These are phyloP conservation scores for Dactylella cylindrospora DNA, from an alignment of 2,329 filamentous ascomycete species.

Conservation along the genomic window DNA sequence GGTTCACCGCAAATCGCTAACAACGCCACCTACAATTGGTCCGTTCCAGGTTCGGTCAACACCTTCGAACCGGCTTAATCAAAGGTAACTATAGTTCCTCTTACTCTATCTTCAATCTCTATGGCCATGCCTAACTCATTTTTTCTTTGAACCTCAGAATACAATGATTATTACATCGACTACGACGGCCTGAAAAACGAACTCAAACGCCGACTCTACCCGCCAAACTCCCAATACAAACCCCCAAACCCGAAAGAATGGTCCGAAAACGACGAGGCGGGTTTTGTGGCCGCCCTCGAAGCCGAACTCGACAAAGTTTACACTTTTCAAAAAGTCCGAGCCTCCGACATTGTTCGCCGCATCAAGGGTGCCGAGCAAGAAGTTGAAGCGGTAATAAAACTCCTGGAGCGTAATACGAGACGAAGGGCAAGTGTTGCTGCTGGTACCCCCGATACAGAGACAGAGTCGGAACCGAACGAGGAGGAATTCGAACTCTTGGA, in stretches of 20 bases:
- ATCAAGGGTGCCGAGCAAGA: conserved; percentile 87
- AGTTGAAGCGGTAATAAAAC: conserved; percentile 80
- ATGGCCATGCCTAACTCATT: neutral
- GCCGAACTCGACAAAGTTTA: conserved; percentile 95
- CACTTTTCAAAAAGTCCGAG: conserved; percentile 95
- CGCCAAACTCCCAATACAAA: conserved; percentile 54
- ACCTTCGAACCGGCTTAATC: conserved; percentile 92
- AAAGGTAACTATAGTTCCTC: conserved; percentile 55
- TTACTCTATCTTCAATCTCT: neutral
- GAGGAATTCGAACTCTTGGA: conserved; percentile 93
- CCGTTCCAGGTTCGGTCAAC: conserved; percentile 76
- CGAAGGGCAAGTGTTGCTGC: conserved; percentile 50
- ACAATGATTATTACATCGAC: conserved; percentile 97
- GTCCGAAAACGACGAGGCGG: conserved; percentile 87
- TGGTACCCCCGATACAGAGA: conserved; percentile 47
- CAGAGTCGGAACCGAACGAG: conserved; percentile 63
- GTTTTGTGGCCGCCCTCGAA: conserved; percentile 84
- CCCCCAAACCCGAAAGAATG: conserved; percentile 59
- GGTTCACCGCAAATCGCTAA: conserved; percentile 18
- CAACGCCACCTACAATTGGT: conserved; percentile 26
- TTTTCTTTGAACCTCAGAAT: conserved; percentile 59
- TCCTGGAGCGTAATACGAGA: conserved; percentile 63
- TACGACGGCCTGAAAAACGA: conserved; percentile 91
- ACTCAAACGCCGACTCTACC: conserved; percentile 71
- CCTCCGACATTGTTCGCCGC: conserved; percentile 87